These are phyloP conservation scores for Toxicodendron radicans DNA, from an alignment of 345 rosid genomes.

Conservation along the genomic window DNA sequence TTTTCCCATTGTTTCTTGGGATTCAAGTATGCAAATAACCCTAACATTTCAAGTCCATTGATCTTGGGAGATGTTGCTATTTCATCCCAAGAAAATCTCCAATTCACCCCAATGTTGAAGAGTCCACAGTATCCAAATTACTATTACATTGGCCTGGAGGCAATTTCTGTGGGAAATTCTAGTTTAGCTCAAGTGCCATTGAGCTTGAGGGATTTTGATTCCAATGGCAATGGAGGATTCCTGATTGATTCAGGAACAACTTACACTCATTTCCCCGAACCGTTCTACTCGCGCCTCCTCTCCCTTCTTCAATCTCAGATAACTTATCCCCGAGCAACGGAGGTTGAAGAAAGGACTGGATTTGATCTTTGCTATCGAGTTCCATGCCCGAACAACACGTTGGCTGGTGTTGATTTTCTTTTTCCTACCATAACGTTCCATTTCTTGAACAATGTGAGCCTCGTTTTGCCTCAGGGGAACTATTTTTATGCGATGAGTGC, in stretches of 20 bases:
- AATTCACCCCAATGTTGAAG: constrained; percentile 71
- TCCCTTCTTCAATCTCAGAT: constrained; percentile 42
- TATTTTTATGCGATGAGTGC: constrained; percentile 73
- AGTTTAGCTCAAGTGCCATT: constrained; percentile 42
- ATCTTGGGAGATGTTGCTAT: constrained; percentile 60
- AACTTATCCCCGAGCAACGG: constrained; percentile 59
- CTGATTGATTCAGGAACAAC: constrained; percentile 87
- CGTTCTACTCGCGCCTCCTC: constrained; percentile 65
- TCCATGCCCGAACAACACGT: constrained; percentile 57
- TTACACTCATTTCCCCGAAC: constrained; percentile 74
- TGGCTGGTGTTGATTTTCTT: constrained; percentile 9
- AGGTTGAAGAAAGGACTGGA: constrained; percentile 53
- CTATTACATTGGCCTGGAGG: constrained; percentile 72
- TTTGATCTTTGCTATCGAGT: constrained; percentile 79
- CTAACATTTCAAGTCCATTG: constrained; percentile 71
- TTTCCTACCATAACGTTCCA: constrained; percentile 68
- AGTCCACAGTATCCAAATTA: constrained; percentile 64
- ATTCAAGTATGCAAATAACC: constrained; percentile 77
- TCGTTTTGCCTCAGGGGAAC: constrained; percentile 59
- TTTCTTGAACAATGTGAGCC: constrained; percentile 71
- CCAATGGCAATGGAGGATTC: constrained; percentile 78
- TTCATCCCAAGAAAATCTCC: constrained; percentile 42
- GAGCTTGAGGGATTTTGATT: constrained; percentile 63
- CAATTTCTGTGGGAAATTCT: constrained; percentile 51
- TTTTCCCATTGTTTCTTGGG: constrained; percentile 86